Base-by-base conservation (phyloP, 202 grass and related monocot species). In the Zoysia matrella region DNA sequence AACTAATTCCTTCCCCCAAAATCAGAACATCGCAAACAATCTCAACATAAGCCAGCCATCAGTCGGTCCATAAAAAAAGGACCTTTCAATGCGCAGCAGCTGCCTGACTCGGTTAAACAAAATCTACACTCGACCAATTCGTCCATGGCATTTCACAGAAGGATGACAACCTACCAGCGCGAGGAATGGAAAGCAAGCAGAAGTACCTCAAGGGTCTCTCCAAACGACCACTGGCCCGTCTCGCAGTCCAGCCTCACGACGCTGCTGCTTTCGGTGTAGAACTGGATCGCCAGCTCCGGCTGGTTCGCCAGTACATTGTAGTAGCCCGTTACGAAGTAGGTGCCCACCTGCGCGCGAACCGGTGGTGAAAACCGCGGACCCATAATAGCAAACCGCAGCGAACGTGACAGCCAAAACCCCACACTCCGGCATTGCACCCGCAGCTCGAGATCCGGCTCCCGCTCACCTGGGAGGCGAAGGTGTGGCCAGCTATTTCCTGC, bases 271-370 rank as follows among this genome's bases (percentile, higher is more conserved):
- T 76, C 52, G 8, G 63, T 86, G 86, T 95, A 95, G 86, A 95
- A 95, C 75, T 92, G 76, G 15, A 43, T 75, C 50, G 78, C 85
- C 68, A 88, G 76, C 5, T 90, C 52, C 18, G 93, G 90, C 15
- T 71, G 69, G 65, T 79, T 89, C 63, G 91, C 72, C 52, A 95
- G 85, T 30, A 92, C 86, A 60, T 90, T 82, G 83, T 95, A 95
- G 81, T 95, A 95, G 69, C 91, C 80, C 52, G 56, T 54, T 7
- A 89, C 78, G 83, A 95, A 95, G 82, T 88, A 86, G 58, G 93
- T 87, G 43, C 93, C 87, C 71, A 92, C 87, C 93, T 95, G 90
- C 87, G 74, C 18, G 52, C 44, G 64, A 42, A 65, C 39, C 11
- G 3, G 36, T 13, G 1, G 62, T 65, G 62, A 51, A 51, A 44